Percentiles rank a stretch among this genome's conserved stretches.
phyloP scores from a whole-genome alignment of 768 basidiomycete genomes.

The Suillus bovinus region DNA sequence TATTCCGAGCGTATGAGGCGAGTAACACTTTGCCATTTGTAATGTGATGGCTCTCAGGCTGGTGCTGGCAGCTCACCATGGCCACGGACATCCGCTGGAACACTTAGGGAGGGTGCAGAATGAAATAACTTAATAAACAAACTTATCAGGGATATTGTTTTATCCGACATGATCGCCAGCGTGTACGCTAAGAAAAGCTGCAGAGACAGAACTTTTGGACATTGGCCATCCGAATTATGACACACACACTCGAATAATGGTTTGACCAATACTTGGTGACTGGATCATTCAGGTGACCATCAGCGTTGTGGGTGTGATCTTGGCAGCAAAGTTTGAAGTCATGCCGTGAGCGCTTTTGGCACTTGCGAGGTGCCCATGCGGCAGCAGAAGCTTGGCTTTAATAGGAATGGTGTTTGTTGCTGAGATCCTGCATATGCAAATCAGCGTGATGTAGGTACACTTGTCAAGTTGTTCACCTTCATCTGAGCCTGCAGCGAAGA shows the following conservation, averaged over 20 bases:
- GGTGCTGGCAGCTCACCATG: background rate
- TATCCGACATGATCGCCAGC: background rate
- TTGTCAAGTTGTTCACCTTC: background rate
- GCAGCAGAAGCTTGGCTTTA: background rate
- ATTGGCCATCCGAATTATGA: background rate
- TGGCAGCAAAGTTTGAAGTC: background rate
- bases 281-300: background rate
- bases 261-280: background rate
- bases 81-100: background rate
- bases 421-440: background rate
- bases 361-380: background rate
- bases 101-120: background rate
- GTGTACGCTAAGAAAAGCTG: background rate
- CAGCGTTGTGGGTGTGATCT: background rate
- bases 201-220: background rate
- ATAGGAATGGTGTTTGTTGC: background rate
- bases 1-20: background rate
- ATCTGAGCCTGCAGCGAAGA: constrained; percentile 3
- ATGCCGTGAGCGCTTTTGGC: no score
- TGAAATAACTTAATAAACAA: background rate
- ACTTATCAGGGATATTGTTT: background rate
- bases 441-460: background rate
- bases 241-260: background rate
- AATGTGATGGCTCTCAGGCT: background rate
- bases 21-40: background rate